Percentiles rank a stretch among this genome's conserved stretches.
Conservation (phyloP, 2,329 filamentous ascomycete genomes). For the Pleoardoris graminearum region DNA sequence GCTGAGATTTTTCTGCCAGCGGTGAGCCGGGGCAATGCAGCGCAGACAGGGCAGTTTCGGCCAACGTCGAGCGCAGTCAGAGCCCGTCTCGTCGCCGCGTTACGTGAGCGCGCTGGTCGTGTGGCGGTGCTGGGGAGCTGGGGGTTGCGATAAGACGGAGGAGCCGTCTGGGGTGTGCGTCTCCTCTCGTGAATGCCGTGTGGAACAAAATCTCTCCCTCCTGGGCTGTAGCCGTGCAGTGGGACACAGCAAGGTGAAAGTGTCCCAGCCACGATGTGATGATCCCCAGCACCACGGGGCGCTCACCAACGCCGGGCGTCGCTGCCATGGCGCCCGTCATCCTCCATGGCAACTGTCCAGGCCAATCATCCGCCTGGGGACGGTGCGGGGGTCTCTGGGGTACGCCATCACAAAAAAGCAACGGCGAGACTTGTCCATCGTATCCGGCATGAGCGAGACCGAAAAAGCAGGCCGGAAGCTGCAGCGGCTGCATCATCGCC, state of each 20-base stretch:
- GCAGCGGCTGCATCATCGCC: neutral
- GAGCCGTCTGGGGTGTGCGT: neutral
- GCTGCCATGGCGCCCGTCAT: neutral
- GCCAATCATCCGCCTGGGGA: slow-evolving; percentile 5
- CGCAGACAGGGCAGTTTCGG: too few species aligned
- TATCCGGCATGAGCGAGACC: neutral
- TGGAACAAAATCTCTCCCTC: too few species aligned
- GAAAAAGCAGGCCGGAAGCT: neutral
- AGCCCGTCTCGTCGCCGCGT: neutral
- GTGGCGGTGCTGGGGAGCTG: neutral
- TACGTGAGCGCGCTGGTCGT: too few species aligned
- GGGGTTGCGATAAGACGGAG: neutral
- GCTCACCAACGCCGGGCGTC: neutral
- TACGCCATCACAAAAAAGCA: neutral
- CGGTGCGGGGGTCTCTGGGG: slow-evolving; percentile 2
- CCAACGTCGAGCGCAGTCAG: too few species aligned
- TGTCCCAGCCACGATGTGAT: too few species aligned
- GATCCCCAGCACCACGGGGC: too few species aligned
- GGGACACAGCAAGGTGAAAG: too few species aligned
- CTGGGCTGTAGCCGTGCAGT: too few species aligned
- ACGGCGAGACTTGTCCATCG: too few species aligned
- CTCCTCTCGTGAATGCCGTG: too few species aligned
- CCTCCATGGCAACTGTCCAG: too few species aligned
- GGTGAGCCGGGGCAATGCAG: neutral
- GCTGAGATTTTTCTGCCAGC: neutral